Percentiles rank a stretch among this genome's conserved stretches.
Conservation (phyloP, 78 protist genomes). For the Dictyostelium capitatum region DNA sequence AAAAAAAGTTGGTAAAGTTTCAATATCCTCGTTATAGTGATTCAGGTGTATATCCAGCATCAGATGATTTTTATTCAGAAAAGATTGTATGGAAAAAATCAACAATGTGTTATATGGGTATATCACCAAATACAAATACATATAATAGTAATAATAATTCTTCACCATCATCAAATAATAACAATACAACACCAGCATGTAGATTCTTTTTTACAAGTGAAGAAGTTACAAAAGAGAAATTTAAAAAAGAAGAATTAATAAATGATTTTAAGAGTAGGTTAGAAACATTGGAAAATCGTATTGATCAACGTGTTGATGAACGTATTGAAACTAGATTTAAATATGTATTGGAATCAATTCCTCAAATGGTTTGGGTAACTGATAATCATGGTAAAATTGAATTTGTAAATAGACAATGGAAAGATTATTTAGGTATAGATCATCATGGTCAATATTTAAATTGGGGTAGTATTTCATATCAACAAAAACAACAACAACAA, state of each 20-base stretch:
- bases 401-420: conserved; percentile 61
- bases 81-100: conserved; percentile 40
- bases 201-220: conserved; percentile 42
- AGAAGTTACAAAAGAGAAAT: conserved; percentile 47
- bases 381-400: conserved; percentile 32
- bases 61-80: conserved; percentile 44
- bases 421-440: conserved; percentile 45
- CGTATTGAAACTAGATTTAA: conserved; percentile 21
- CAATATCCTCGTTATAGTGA: conserved; percentile 40
- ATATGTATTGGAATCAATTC: conserved; percentile 55
- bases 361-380: conserved; percentile 63
- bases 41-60: background rate
- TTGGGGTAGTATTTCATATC: conserved; percentile 25
- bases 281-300: conserved; percentile 22
- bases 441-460: conserved; percentile 18
- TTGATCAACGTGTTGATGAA: conserved; percentile 50
- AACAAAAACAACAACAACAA: background rate
- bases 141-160: background rate
- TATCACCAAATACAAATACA: no score
- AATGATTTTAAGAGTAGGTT: conserved; percentile 21
- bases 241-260: conserved; percentile 13
- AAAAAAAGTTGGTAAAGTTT: conserved; percentile 14
- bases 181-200: background rate
- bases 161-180: background rate
- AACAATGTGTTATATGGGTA: conserved; percentile 5